Percentiles rank a stretch among this genome's conserved stretches.
phyloP scores from a whole-genome alignment of 2,329 filamentous ascomycete species.

The Westerdykella aurantiaca region DNA sequence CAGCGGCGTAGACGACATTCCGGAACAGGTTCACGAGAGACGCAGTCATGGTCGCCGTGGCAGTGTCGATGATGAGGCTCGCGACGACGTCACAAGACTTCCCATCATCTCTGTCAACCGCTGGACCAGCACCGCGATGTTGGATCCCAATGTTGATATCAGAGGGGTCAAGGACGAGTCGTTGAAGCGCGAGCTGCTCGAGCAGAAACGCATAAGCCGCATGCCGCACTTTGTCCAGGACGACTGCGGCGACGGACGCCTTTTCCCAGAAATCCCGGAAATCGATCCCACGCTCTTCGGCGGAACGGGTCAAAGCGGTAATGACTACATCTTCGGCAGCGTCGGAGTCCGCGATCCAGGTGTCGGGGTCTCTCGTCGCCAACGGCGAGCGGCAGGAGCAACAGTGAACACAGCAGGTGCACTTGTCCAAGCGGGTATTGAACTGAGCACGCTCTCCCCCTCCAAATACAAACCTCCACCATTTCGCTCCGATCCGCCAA shows the following conservation, averaged over 20 bases:
- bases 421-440: not conserved
- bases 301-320: too few species aligned
- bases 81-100: not conserved
- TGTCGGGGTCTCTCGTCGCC: not conserved
- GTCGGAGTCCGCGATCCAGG: not conserved
- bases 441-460: not conserved
- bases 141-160: slow-evolving; percentile 2
- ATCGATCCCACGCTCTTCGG: not conserved
- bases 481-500: slow-evolving; percentile 1
- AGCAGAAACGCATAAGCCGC: slow-evolving; percentile 19
- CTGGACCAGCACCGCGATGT: not conserved
- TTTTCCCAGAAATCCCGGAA: slow-evolving; percentile 19
- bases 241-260: slow-evolving; percentile 25
- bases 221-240: slow-evolving; percentile 25
- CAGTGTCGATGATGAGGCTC: not conserved
- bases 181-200: slow-evolving; percentile 9
- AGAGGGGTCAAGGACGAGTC: too few species aligned
- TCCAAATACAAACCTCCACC: not conserved
- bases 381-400: not conserved
- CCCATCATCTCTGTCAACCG: not conserved
- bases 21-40: too few species aligned
- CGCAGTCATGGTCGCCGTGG: too few species aligned
- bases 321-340: too few species aligned
- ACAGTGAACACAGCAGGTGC: not conserved
- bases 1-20: not conserved